A percentile compares a stretch with the other conserved stretches of the same genome.
Evolutionary conservation across 108 stramenopile species (phyloP).

Genomic region (Cyclotella choctawhatcheeana): DNA sequence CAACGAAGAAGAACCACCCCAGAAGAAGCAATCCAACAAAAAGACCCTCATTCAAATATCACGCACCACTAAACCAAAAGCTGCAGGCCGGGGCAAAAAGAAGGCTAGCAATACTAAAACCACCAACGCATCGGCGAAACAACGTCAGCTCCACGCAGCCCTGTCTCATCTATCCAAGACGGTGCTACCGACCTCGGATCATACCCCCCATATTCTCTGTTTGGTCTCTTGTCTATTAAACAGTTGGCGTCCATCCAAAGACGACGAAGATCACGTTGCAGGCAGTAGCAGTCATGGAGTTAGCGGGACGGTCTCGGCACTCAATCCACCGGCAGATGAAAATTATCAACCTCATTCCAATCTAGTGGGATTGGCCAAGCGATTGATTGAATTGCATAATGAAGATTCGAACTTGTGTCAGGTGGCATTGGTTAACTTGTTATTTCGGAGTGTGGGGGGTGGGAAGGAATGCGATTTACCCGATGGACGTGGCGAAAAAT

Average conservation of each 20-base stretch:
- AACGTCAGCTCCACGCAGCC: conserved; percentile 22
- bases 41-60: conserved; percentile 8
- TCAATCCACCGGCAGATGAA: not conserved
- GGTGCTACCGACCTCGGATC: conserved; percentile 43
- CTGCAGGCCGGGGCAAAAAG: not conserved
- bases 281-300: too few species aligned
- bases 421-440: conserved; percentile 63
- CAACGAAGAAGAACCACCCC: too few species aligned
- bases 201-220: conserved; percentile 38
- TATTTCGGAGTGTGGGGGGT: conserved; percentile 88
- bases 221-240: conserved; percentile 61
- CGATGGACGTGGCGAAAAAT: conserved; percentile 21
- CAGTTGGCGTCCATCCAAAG: conserved; percentile 34
- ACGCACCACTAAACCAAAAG: conserved; percentile 5
- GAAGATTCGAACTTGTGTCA: conserved; percentile 65
- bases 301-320: too few species aligned
- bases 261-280: too few species aligned
- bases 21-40: too few species aligned
- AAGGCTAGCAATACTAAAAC: not conserved
- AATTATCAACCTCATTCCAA: conserved; percentile 43
- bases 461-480: conserved; percentile 43
- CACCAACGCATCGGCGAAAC: not conserved
- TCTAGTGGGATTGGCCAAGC: conserved; percentile 32
- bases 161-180: conserved; percentile 42
- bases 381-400: conserved; percentile 47